phyloP scores from a whole-genome alignment of 2,329 filamentous ascomycete genomes.

The Trichophyton schoenleinii region DNA sequence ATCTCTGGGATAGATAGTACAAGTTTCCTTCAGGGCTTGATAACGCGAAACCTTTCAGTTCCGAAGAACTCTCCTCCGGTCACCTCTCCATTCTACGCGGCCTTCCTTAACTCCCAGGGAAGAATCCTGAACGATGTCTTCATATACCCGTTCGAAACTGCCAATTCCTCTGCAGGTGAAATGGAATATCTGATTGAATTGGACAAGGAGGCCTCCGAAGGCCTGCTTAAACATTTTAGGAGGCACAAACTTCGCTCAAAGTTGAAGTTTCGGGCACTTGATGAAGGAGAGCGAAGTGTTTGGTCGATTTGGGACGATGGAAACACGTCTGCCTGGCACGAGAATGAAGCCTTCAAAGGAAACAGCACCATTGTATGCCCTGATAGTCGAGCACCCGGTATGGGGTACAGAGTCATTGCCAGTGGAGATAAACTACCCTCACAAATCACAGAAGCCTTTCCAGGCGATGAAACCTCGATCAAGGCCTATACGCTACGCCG shows the following conservation, averaged over 20 bases:
- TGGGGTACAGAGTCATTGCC: slow-evolving; percentile 29
- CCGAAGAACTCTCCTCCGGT: slow-evolving; percentile 25
- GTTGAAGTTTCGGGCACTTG: slow-evolving; percentile 54
- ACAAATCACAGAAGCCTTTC: slow-evolving; percentile 25
- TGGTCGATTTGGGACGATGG: slow-evolving; percentile 63
- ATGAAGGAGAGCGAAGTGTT: slow-evolving; percentile 51
- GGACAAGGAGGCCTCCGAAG: slow-evolving; percentile 53
- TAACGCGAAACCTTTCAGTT: slow-evolving; percentile 57
- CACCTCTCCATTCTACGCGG: slow-evolving; percentile 55
- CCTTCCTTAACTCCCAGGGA: slow-evolving; percentile 75
- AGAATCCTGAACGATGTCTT: slow-evolving; percentile 82
- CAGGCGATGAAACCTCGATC: slow-evolving; percentile 39
- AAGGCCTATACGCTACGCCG: slow-evolving; percentile 60
- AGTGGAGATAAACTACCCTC: slow-evolving; percentile 23
- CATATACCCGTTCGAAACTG: slow-evolving; percentile 54
- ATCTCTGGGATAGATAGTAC: slow-evolving; percentile 67
- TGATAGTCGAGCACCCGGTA: slow-evolving; percentile 30
- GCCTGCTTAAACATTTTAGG: slow-evolving; percentile 59
- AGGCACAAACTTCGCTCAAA: slow-evolving; percentile 78
- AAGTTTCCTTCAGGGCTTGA: slow-evolving; percentile 76
- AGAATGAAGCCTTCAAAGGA: slow-evolving; percentile 2
- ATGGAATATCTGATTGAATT: slow-evolving; percentile 65
- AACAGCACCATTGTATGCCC: slow-evolving; percentile 20
- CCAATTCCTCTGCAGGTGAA: slow-evolving; percentile 16
- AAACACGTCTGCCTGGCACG: slow-evolving; percentile 17